phyloP scores from a whole-genome alignment of 345 rosid species.

The Balakata baccata region DNA sequence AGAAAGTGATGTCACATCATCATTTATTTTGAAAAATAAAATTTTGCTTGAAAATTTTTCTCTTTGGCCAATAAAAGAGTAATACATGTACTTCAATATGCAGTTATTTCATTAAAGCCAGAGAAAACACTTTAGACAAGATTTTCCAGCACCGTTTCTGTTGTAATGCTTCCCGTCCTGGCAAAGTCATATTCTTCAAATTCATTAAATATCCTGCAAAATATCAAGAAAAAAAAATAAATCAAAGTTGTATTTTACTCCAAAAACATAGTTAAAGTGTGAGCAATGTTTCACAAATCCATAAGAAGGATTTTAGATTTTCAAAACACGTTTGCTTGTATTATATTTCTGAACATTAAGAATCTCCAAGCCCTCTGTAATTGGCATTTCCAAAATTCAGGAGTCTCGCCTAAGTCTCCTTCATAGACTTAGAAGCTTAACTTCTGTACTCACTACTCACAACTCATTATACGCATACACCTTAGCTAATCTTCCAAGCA shows the following conservation, averaged over 20 bases:
- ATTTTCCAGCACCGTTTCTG: conserved; percentile 52
- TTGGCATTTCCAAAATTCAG: background rate
- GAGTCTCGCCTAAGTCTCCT: background rate
- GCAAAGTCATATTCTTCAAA: conserved; percentile 85
- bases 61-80: background rate
- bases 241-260: background rate
- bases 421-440: background rate
- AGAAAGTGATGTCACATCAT: background rate
- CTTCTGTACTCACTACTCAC: background rate
- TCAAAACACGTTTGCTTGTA: background rate
- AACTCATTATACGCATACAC: background rate
- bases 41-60: background rate
- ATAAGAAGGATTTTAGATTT: background rate
- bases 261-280: background rate
- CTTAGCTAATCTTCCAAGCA: background rate
- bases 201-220: conserved; percentile 66
- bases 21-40: background rate
- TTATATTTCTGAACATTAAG: background rate
- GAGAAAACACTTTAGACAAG: background rate
- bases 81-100: background rate
- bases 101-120: conserved; percentile 1
- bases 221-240: background rate
- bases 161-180: conserved; percentile 71
- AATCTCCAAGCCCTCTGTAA: background rate
- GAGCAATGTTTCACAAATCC: background rate